phyloP scores from a whole-genome alignment of 257 asterid species.

The Ocimum tenuiflorum region DNA sequence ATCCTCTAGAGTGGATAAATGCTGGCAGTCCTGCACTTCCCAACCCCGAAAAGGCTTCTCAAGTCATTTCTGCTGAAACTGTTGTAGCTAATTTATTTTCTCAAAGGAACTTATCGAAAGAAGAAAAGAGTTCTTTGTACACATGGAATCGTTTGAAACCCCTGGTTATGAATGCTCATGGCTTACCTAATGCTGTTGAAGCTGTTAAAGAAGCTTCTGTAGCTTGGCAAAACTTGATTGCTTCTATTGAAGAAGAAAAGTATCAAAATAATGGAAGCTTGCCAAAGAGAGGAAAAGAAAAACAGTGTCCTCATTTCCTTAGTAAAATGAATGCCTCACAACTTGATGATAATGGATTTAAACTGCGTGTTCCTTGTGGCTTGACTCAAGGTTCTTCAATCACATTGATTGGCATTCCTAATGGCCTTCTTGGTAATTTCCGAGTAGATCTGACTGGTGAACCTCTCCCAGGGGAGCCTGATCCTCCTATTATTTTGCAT shows the following conservation, averaged over 20 bases:
- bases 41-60: conserved; percentile 44
- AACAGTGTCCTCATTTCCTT: conserved; percentile 94
- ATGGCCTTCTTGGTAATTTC: conserved; percentile 88
- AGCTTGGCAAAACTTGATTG: conserved; percentile 78
- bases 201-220: conserved; percentile 75
- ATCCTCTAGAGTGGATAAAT: conserved; percentile 86
- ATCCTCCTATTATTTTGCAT: conserved; percentile 88
- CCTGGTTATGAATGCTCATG: conserved; percentile 52
- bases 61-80: conserved; percentile 48
- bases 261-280: conserved; percentile 50
- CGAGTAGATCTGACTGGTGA: conserved; percentile 86
- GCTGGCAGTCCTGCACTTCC: conserved; percentile 39
- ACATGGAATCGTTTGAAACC: conserved; percentile 66
- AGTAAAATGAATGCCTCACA: conserved; percentile 75
- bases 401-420: conserved; percentile 87
- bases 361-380: conserved; percentile 85
- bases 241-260: conserved; percentile 63
- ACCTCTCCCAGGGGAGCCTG: conserved; percentile 94
- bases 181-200: conserved; percentile 74
- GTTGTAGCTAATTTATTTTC: conserved; percentile 42
- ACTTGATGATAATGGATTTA: conserved; percentile 46
- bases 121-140: conserved; percentile 52
- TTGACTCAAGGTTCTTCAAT: conserved; percentile 93
- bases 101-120: conserved; percentile 46
- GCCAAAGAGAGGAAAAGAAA: conserved; percentile 62